These are phyloP conservation scores for Amoeboaphelidium occidentale DNA, from an alignment of 371 early-diverging fungal species.

Conservation along the genomic window DNA sequence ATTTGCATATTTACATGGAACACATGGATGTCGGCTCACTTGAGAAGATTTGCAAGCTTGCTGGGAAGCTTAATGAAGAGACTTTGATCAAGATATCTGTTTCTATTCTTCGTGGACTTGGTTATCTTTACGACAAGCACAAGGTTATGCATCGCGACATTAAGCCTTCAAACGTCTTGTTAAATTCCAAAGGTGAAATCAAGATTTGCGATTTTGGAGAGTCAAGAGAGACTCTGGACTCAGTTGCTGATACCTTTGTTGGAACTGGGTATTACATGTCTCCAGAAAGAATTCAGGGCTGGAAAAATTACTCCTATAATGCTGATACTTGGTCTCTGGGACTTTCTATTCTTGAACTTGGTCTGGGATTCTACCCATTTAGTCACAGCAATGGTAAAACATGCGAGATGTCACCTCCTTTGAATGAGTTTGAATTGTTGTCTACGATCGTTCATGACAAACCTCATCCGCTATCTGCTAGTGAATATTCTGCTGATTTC, in stretches of 20 bases:
- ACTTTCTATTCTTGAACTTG: background rate
- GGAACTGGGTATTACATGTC: slow-evolving; percentile 1
- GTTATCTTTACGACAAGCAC: slow-evolving; percentile 1
- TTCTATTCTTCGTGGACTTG: background rate
- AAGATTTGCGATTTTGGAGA: slow-evolving; percentile 2
- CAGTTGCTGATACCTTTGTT: slow-evolving; percentile 1
- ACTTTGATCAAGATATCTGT: background rate
- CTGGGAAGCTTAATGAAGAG: background rate
- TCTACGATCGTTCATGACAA: background rate
- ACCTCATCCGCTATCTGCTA: background rate
- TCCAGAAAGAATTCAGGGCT: slow-evolving; percentile 2
- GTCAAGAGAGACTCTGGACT: background rate
- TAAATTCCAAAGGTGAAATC: background rate
- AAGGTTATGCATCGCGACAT: slow-evolving; percentile 1
- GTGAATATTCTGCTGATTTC: background rate
- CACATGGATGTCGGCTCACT: background rate
- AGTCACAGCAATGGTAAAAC: background rate
- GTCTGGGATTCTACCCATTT: background rate
- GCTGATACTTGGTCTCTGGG: slow-evolving; percentile 1
- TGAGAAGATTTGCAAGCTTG: background rate
- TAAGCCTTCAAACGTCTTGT: slow-evolving; percentile 1
- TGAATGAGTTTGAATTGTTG: background rate
- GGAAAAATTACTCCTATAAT: background rate
- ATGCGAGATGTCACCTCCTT: background rate
- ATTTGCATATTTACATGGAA: background rate